Percentiles rank a stretch among this genome's conserved stretches.
phyloP scores from a whole-genome alignment of 805 yeast species.

The Candida maris region DNA sequence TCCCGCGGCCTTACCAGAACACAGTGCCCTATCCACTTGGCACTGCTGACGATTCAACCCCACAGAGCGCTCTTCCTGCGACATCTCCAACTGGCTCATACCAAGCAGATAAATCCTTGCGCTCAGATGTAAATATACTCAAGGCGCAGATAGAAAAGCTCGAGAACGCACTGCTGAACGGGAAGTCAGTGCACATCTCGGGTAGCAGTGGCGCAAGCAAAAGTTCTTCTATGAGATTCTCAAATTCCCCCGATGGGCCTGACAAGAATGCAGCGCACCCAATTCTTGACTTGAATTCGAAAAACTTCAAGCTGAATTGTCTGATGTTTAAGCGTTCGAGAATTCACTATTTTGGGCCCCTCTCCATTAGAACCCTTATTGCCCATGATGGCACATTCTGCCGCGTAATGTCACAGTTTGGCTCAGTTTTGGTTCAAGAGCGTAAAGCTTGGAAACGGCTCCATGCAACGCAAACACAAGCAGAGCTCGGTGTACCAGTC shows the following conservation, averaged over 20 bases:
- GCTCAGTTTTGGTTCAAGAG: constrained; percentile 5
- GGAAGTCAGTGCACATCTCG: background rate
- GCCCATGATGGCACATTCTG: constrained; percentile 4
- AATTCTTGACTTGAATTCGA: constrained; percentile 7
- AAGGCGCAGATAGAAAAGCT: constrained; percentile 10
- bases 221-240: background rate
- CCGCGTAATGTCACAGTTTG: constrained; percentile 1
- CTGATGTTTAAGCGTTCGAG: constrained; percentile 13
- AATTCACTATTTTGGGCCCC: constrained; percentile 11
- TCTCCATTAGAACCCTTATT: constrained; percentile 11
- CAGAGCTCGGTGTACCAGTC: background rate
- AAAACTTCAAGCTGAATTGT: constrained; percentile 8
- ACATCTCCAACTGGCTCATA: no score
- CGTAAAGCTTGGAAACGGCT: constrained; percentile 17
- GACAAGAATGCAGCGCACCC: background rate
- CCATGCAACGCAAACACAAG: background rate
- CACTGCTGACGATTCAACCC: no score
- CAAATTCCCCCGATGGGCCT: background rate
- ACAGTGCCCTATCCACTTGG: no score
- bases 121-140: constrained; percentile 10
- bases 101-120: constrained; percentile 4
- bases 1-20: no score
- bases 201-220: background rate
- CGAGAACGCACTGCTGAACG: constrained; percentile 7
- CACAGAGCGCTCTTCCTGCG: no score